Conservation (phyloP, 2,329 filamentous ascomycete genomes). For the Penicillium capsulatum region DNA sequence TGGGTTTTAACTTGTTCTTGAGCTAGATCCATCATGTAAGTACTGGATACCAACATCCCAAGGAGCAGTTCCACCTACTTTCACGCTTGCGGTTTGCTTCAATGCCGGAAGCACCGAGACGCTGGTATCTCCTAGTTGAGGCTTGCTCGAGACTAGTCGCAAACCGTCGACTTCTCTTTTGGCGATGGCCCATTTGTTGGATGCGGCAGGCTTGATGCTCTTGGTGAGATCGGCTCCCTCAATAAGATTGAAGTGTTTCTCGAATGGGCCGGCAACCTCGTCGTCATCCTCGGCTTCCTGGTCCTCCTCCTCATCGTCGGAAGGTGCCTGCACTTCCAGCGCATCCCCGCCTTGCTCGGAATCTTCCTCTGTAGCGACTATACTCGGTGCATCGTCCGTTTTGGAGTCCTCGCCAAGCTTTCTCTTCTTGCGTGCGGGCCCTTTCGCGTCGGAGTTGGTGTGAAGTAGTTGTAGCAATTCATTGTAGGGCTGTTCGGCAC, state of each 20-base stretch:
- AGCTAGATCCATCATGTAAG: constrained; percentile 44
- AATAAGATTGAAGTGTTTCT: constrained; percentile 69
- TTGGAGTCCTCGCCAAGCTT: constrained; percentile 44
- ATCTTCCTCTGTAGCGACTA: constrained; percentile 16
- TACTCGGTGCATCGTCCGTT: constrained; percentile 22
- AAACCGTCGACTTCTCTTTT: constrained; percentile 37
- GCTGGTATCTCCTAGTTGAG: constrained; percentile 26
- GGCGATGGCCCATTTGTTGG: constrained; percentile 48
- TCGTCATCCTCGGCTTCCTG: constrained; percentile 27
- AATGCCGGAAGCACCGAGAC: constrained; percentile 26
- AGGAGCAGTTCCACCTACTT: constrained; percentile 24
- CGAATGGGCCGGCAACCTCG: constrained; percentile 66
- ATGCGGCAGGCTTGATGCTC: constrained; percentile 46
- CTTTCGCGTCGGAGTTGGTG: constrained; percentile 37
- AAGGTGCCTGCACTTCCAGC: constrained; percentile 49
- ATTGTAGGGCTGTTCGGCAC: constrained; percentile 49
- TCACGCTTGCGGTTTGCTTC: constrained; percentile 33
- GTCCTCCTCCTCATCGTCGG: constrained; percentile 40
- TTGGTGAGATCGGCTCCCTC: constrained; percentile 58
- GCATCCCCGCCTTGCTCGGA: constrained; percentile 40
- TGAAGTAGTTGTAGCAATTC: constrained; percentile 55
- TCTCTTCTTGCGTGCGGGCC: constrained; percentile 50
- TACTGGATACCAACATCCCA: not conserved
- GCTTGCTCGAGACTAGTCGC: constrained; percentile 29
- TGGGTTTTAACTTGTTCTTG: constrained; percentile 64